A percentile compares a stretch with the other conserved stretches of the same genome.
Conservation (phyloP, 148 eudicot genomes). For the Chenopodium album region DNA sequence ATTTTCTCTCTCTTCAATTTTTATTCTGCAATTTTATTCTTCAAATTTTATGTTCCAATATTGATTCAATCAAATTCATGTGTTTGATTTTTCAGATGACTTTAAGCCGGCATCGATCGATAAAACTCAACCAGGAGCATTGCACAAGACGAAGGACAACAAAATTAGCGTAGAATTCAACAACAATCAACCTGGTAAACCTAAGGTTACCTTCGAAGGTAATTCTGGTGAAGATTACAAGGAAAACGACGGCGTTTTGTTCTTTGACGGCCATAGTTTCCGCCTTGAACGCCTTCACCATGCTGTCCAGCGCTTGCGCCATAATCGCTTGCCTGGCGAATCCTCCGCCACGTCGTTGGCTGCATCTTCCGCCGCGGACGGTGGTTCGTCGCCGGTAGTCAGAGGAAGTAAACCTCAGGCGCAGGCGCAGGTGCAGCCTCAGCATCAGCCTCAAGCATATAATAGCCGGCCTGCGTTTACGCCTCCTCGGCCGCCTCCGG, state of each 20-base stretch:
- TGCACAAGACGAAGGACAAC: constrained; percentile 81
- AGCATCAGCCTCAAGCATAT: constrained; percentile 29
- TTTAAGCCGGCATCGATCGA: constrained; percentile 95
- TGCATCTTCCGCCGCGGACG: constrained; percentile 34
- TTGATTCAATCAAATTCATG: background rate
- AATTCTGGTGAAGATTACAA: constrained; percentile 71
- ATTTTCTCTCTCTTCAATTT: background rate
- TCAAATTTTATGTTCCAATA: background rate
- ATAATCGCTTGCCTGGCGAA: constrained; percentile 73
- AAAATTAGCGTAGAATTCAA: constrained; percentile 73
- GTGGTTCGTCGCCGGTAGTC: constrained; percentile 52
- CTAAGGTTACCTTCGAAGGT: constrained; percentile 78
- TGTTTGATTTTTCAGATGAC: constrained; percentile 51
- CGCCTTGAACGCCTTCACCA: constrained; percentile 83
- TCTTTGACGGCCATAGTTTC: constrained; percentile 72
- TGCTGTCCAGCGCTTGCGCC: constrained; percentile 78
- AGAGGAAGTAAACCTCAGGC: constrained; percentile 36
- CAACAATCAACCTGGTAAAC: constrained; percentile 77
- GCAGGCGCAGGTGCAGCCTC: constrained; percentile 24
- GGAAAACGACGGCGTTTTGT: constrained; percentile 88
- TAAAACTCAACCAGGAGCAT: constrained; percentile 67
- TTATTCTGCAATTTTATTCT: background rate
- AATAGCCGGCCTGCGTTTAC: constrained; percentile 20
- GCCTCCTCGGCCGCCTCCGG: background rate
- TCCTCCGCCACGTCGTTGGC: constrained; percentile 34